These are phyloP conservation scores for Monilinia fructicola DNA, from an alignment of 2,329 filamentous ascomycete species.

Conservation along the genomic window DNA sequence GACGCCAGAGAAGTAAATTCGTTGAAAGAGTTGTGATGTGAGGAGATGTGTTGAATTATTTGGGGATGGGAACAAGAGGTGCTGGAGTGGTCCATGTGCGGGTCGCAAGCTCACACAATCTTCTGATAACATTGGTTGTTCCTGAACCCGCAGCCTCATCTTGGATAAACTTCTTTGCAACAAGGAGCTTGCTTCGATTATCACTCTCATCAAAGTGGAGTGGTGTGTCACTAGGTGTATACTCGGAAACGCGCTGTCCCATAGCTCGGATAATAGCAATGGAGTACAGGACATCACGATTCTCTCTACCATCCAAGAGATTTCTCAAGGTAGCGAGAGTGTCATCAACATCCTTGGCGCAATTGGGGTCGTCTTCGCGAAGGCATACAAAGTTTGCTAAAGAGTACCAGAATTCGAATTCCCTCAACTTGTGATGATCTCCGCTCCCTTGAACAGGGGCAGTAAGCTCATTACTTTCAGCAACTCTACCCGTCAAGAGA, in stretches of 20 bases:
- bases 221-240: slow-evolving; percentile 56
- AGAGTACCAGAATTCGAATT: slow-evolving; percentile 80
- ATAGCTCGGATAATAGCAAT: slow-evolving; percentile 78
- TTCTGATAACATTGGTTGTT: slow-evolving; percentile 71
- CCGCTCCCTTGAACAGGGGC: slow-evolving; percentile 49
- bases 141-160: slow-evolving; percentile 65
- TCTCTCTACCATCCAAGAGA: slow-evolving; percentile 77
- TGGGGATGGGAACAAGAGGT: slow-evolving; percentile 15
- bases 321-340: slow-evolving; percentile 64
- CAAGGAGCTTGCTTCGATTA: slow-evolving; percentile 63
- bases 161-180: slow-evolving; percentile 68
- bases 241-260: slow-evolving; percentile 62
- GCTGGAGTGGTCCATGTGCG: slow-evolving; percentile 42
- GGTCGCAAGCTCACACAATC: slow-evolving; percentile 66
- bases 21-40: slow-evolving; percentile 2
- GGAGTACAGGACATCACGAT: slow-evolving; percentile 86
- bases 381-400: slow-evolving; percentile 71
- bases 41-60: slow-evolving; percentile 11
- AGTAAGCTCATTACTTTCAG: slow-evolving; percentile 59
- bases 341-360: slow-evolving; percentile 61
- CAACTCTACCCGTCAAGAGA: slow-evolving; percentile 69
- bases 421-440: slow-evolving; percentile 57
- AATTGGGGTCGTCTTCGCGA: slow-evolving; percentile 58
- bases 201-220: slow-evolving; percentile 66
- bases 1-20: slow-evolving; percentile 22